Evolutionary conservation across 345 rosid genomes (phyloP).

Genomic region (Rhizophora apiculata): DNA sequence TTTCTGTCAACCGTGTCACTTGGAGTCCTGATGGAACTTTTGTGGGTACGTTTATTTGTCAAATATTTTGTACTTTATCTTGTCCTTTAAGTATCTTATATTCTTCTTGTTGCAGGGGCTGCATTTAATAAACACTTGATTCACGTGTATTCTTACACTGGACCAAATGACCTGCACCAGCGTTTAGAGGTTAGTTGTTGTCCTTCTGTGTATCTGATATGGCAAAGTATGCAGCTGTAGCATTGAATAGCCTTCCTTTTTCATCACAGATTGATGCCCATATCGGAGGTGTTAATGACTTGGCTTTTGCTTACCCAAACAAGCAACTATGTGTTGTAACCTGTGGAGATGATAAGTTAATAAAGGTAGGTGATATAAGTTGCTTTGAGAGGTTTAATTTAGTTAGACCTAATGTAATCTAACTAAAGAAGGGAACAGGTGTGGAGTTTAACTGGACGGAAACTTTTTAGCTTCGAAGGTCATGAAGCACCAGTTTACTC

Average conservation of each 20-base stretch:
- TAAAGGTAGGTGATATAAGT: conserved; percentile 52
- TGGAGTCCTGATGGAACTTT: conserved; percentile 38
- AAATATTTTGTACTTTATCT: conserved; percentile 4
- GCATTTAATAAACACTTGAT: conserved; percentile 68
- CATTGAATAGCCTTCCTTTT: conserved; percentile 19
- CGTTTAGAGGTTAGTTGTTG: conserved; percentile 49
- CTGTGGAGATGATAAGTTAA: conserved; percentile 87
- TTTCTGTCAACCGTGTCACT: conserved; percentile 31
- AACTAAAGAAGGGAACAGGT: conserved; percentile 55
- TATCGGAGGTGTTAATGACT: conserved; percentile 77
- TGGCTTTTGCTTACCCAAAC: conserved; percentile 84
- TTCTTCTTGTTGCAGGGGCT: conserved; percentile 50
- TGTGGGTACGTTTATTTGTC: conserved; percentile 36
- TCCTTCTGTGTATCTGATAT: conserved; percentile 6
- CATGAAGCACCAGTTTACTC: conserved; percentile 87
- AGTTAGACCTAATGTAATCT: conserved; percentile 17
- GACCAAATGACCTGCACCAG: conserved; percentile 53
- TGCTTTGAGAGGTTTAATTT: conserved; percentile 5
- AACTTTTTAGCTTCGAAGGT: conserved; percentile 69
- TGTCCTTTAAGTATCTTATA: conserved; percentile 21
- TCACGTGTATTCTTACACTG: conserved; percentile 59
- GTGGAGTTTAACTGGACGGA: conserved; percentile 67
- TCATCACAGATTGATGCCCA: conserved; percentile 76
- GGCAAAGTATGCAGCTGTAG: conserved; percentile 9
- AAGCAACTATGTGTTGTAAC: conserved; percentile 75